Evolutionary conservation across 2,329 filamentous ascomycete genomes (phyloP).

Genomic region (Orbilia brochopaga): DNA sequence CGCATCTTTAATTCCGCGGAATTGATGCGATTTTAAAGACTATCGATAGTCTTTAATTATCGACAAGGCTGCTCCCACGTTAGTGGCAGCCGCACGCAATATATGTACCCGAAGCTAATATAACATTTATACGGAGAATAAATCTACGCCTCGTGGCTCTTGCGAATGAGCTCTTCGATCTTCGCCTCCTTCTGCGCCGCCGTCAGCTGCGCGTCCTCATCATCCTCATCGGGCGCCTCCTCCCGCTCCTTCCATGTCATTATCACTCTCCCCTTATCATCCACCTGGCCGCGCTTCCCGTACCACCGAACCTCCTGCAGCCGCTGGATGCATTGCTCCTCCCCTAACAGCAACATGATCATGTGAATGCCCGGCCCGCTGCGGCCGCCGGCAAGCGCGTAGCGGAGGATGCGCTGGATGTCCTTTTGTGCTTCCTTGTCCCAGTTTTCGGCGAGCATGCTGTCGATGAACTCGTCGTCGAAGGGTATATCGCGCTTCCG

Average conservation of each 20-base stretch:
- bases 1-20: no score
- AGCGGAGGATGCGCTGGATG: constrained; percentile 32
- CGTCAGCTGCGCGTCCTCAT: constrained; percentile 14
- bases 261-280: constrained; percentile 43
- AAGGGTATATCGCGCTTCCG: background rate
- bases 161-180: constrained; percentile 18
- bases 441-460: constrained; percentile 31
- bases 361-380: constrained; percentile 38
- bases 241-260: constrained; percentile 45
- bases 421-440: constrained; percentile 33
- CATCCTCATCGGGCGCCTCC: constrained; percentile 9
- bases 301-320: constrained; percentile 37
- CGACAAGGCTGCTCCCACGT: no score
- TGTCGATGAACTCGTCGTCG: constrained; percentile 27
- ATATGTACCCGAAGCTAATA: background rate
- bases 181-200: constrained; percentile 5
- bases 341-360: constrained; percentile 43
- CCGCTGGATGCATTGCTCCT: constrained; percentile 30
- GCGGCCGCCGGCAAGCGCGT: constrained; percentile 38
- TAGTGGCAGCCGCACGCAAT: no score
- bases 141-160: constrained; percentile 9
- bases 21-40: no score
- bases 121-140: background rate
- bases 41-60: no score
- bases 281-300: constrained; percentile 27